Evolutionary conservation across 805 yeast species (phyloP).

Genomic region (Nakazawaea ishiwadae): DNA sequence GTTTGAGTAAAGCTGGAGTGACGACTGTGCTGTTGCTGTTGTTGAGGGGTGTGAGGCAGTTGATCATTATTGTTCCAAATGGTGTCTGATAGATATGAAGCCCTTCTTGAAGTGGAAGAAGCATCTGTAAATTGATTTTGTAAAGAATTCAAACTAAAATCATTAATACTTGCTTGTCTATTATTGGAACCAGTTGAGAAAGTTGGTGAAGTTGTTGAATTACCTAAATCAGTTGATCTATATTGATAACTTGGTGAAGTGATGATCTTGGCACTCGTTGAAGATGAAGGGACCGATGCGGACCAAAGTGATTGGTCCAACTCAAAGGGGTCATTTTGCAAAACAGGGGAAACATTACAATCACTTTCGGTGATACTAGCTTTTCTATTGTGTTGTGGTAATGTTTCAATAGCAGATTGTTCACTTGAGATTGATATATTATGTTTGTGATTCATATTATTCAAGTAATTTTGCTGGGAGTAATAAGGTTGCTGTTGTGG

Average conservation of each 20-base stretch:
- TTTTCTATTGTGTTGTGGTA: conserved; percentile 1
- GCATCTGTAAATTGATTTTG: conserved; percentile 1
- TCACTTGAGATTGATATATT: conserved; percentile 10
- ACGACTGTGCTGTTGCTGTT: conserved; percentile 13
- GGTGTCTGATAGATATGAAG: conserved; percentile 20
- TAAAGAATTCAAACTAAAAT: conserved; percentile 2
- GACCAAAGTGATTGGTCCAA: conserved; percentile 12
- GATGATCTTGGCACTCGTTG: too few species aligned
- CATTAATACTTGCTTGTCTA: background rate
- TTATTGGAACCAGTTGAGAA: background rate
- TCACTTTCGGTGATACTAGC: conserved; percentile 11
- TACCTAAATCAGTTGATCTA: background rate
- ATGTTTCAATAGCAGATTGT: conserved; percentile 12
- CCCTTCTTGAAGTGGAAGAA: conserved; percentile 17
- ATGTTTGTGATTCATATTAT: background rate
- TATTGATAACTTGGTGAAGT: conserved; percentile 2
- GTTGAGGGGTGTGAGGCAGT: background rate
- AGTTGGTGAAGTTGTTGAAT: conserved; percentile 4
- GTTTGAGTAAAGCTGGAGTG: conserved; percentile 17
- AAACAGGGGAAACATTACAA: conserved; percentile 8
- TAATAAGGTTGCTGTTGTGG: background rate
- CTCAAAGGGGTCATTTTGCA: conserved; percentile 10
- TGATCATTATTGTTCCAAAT: conserved; percentile 12
- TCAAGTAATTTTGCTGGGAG: background rate
- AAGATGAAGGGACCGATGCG: background rate